Evolutionary conservation across 257 asterid species (phyloP).

Genomic region (Solanum tarapatanum): DNA sequence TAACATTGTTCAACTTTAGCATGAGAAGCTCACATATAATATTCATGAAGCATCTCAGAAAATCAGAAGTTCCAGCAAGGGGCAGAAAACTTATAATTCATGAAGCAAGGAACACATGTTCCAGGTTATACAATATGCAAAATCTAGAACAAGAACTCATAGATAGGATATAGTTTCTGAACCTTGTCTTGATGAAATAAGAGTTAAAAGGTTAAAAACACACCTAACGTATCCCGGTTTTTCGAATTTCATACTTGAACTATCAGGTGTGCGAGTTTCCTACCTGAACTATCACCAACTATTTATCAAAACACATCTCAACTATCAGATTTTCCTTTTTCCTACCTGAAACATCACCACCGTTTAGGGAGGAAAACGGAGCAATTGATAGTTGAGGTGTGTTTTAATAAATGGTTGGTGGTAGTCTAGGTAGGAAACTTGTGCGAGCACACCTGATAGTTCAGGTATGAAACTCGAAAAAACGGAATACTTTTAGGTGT

Average conservation of each 20-base stretch:
- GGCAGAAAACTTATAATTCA: neutral
- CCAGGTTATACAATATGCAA: neutral
- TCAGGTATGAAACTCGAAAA: neutral
- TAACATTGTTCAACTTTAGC: neutral
- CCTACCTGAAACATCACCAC: neutral
- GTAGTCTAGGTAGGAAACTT: neutral
- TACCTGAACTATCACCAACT: neutral
- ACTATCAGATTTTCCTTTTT: neutral
- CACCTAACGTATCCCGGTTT: neutral
- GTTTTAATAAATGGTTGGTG: neutral
- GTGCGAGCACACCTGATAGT: neutral
- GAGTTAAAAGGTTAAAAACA: neutral
- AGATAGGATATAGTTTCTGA: neutral
- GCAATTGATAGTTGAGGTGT: neutral
- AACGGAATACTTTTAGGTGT: neutral
- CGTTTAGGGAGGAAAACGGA: neutral
- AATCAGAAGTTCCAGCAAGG: neutral
- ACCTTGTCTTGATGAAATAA: neutral
- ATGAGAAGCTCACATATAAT: neutral
- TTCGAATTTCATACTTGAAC: neutral
- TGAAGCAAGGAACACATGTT: neutral
- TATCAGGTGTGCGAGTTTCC: neutral
- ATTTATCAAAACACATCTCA: neutral
- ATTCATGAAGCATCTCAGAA: neutral
- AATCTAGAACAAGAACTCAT: neutral